phyloP scores from a whole-genome alignment of 2,329 filamentous ascomycete species.

The Simplicillium aogashimaense region DNA sequence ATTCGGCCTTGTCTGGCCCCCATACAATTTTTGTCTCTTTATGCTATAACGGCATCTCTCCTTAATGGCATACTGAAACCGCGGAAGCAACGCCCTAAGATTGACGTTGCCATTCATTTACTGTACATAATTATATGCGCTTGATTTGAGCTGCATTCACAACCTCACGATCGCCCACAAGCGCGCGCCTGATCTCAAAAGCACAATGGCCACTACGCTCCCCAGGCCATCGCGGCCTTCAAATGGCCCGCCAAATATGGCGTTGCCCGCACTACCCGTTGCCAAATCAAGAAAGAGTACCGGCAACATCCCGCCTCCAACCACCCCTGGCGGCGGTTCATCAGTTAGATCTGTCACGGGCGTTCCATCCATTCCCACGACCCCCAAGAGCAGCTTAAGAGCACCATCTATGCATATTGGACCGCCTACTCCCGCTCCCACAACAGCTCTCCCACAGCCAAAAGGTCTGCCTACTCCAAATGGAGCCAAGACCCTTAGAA shows the following conservation, averaged over 20 bases:
- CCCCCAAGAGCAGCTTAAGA: conserved; percentile 48
- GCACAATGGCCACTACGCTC: conserved; percentile 49
- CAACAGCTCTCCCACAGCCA: conserved; percentile 44
- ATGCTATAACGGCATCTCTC: no score
- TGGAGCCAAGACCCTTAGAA: conserved; percentile 61
- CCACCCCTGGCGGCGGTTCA: conserved; percentile 4
- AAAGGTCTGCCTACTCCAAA: conserved; percentile 43
- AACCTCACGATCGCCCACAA: no score
- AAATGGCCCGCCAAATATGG: conserved; percentile 59
- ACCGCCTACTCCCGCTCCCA: conserved; percentile 43
- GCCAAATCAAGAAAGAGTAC: conserved; percentile 63
- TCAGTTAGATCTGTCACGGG: background rate
- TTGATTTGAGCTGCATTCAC: no score
- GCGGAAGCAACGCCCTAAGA: no score
- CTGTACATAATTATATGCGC: no score
- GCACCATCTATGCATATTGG: conserved; percentile 45
- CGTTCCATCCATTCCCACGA: conserved; percentile 31
- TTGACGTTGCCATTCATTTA: no score
- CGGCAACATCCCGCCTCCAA: conserved; percentile 30
- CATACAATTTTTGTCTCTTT: no score
- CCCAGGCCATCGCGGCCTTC: conserved; percentile 59
- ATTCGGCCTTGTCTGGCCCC: no score
- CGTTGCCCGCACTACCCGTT: conserved; percentile 65
- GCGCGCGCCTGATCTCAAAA: background rate
- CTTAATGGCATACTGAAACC: no score